These are phyloP conservation scores for Hibiscus tridactylites DNA, from an alignment of 345 rosid genomes.

Conservation along the genomic window DNA sequence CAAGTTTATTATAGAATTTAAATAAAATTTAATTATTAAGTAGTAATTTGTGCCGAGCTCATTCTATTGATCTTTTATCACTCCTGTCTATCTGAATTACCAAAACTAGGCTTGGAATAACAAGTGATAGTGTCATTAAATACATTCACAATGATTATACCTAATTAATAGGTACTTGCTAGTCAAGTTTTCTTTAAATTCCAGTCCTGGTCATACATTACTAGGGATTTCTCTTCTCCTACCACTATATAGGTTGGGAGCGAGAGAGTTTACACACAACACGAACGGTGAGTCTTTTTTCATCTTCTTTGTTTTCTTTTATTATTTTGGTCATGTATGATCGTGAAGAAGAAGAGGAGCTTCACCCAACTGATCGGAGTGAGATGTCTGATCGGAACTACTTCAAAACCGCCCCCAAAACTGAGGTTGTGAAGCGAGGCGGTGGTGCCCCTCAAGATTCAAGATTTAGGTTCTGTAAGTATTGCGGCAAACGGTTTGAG, in stretches of 20 bases:
- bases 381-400: neutral
- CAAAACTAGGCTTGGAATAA: too few relatives aligned
- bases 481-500: neutral
- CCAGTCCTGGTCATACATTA: neutral
- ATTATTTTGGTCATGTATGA: neutral
- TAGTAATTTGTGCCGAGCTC: too few relatives aligned
- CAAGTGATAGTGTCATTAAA: too few relatives aligned
- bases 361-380: neutral
- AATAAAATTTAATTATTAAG: too few relatives aligned
- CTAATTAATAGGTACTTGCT: neutral
- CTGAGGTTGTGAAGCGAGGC: neutral
- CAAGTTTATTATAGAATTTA: too few relatives aligned
- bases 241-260: neutral
- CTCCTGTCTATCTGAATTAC: too few relatives aligned
- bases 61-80: too few relatives aligned
- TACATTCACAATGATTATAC: neutral
- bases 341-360: neutral
- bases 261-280: neutral
- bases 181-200: neutral
- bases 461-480: neutral
- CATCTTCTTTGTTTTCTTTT: too few relatives aligned
- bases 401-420: neutral
- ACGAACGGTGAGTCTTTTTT: neutral
- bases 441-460: neutral
- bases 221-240: too few relatives aligned